Evolutionary conservation across 208 protist species (phyloP).

Genomic region (Kentomonas sorsogonicus): DNA sequence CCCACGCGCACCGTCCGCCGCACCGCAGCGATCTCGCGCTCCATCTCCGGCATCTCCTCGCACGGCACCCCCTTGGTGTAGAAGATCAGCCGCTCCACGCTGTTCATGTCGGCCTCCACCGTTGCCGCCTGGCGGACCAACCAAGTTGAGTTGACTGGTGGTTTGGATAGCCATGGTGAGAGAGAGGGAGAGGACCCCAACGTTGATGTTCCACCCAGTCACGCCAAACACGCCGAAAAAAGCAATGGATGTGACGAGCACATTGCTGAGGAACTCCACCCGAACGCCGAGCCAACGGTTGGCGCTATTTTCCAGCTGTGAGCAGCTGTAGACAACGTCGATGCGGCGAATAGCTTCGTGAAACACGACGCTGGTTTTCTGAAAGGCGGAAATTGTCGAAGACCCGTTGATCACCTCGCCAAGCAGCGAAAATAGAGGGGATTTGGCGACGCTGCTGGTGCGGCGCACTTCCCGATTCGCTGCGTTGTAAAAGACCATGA

Average conservation of each 20-base stretch:
- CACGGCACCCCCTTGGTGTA: slow-evolving; percentile 70
- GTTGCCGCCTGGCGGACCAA: slow-evolving; percentile 43
- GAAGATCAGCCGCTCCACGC: slow-evolving; percentile 73
- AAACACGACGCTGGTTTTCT: slow-evolving; percentile 25
- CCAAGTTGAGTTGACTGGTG: slow-evolving; percentile 50
- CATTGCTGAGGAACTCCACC: slow-evolving; percentile 80
- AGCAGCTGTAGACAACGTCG: slow-evolving; percentile 43
- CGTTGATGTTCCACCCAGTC: slow-evolving; percentile 17
- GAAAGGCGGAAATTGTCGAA: slow-evolving; percentile 80
- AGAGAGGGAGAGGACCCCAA: slow-evolving; percentile 61
- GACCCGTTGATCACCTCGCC: slow-evolving; percentile 86
- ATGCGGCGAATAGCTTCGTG: slow-evolving; percentile 28
- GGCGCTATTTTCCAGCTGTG: slow-evolving; percentile 43
- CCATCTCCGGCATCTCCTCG: slow-evolving; percentile 40
- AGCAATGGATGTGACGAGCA: slow-evolving; percentile 54
- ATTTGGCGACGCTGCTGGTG: slow-evolving; percentile 80
- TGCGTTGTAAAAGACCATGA: slow-evolving; percentile 87
- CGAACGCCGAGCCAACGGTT: slow-evolving; percentile 89
- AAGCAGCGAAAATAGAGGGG: slow-evolving; percentile 91
- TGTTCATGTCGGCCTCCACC: slow-evolving; percentile 83
- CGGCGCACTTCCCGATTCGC: slow-evolving; percentile 85
- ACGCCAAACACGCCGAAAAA: slow-evolving; percentile 36
- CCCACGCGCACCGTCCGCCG: slow-evolving; percentile 59
- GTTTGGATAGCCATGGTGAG: slow-evolving; percentile 58
- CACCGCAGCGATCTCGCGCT: slow-evolving; percentile 2